These are phyloP conservation scores for Acacia confusa DNA, from an alignment of 306 rosid species.

Conservation along the genomic window DNA sequence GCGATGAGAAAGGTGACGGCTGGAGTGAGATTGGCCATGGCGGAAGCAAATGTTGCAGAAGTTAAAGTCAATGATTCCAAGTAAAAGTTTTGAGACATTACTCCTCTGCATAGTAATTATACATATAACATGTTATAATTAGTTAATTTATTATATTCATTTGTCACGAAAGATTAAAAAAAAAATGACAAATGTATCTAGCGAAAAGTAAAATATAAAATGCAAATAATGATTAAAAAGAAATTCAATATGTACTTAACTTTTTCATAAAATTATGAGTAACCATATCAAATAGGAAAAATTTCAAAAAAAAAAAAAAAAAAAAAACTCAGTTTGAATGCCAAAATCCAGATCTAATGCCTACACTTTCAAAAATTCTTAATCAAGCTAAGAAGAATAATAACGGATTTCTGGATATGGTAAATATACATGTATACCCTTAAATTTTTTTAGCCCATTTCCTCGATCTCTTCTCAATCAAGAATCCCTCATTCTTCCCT, in stretches of 20 bases:
- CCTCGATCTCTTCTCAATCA: too few relatives aligned
- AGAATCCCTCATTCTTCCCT: too few relatives aligned
- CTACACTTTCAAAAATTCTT: too few relatives aligned
- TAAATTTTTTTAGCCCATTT: too few relatives aligned
- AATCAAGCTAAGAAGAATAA: too few relatives aligned
- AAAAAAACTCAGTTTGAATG: too few relatives aligned
- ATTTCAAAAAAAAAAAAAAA: too few relatives aligned
- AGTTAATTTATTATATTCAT: neutral
- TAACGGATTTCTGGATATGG: too few relatives aligned
- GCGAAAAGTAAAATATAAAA: neutral
- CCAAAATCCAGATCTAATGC: too few relatives aligned
- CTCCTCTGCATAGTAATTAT: slow-evolving; percentile 44
- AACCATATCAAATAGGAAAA: too few relatives aligned
- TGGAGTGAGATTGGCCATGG: slow-evolving; percentile 63
- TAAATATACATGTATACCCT: too few relatives aligned
- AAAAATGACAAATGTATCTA: neutral
- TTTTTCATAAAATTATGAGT: neutral
- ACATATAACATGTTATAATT: neutral
- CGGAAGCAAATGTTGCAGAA: slow-evolving; percentile 64
- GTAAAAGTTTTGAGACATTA: slow-evolving; percentile 60
- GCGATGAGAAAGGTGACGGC: slow-evolving; percentile 67
- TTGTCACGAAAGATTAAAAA: neutral
- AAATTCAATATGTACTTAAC: neutral
- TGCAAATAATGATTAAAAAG: neutral
- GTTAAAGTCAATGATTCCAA: slow-evolving; percentile 52